Percentiles rank a stretch among this genome's conserved stretches.
phyloP scores from a whole-genome alignment of 1,284 basidiomycete species.

The Taiwanofungus camphoratus region DNA sequence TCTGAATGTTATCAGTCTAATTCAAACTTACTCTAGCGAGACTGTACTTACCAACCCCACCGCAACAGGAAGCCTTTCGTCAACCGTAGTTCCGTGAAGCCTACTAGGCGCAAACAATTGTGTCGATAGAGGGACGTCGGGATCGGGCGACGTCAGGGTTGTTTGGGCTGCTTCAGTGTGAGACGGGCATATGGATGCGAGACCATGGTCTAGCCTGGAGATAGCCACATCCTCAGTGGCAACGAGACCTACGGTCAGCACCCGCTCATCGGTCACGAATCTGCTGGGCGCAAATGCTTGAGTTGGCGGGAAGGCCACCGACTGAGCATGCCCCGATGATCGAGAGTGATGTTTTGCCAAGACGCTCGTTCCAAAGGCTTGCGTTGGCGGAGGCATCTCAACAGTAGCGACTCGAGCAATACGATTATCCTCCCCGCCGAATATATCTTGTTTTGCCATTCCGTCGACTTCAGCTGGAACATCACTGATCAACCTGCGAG shows the following conservation, averaged over 20 bases:
- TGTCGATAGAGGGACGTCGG: too few relatives aligned
- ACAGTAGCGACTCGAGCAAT: neutral
- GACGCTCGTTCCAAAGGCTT: slow-evolving; percentile 37
- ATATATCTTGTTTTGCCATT: too few relatives aligned
- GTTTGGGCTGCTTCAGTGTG: too few relatives aligned
- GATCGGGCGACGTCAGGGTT: too few relatives aligned
- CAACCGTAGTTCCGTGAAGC: neutral
- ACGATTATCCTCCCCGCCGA: too few relatives aligned
- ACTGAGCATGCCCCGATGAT: neutral
- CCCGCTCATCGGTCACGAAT: slow-evolving; percentile 14
- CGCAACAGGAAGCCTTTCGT: neutral
- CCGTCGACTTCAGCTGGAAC: slow-evolving; percentile 4
- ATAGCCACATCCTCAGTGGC: too few relatives aligned
- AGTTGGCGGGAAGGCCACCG: slow-evolving; percentile 12
- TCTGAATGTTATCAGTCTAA: slow-evolving; percentile 27
- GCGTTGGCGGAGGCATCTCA: slow-evolving; percentile 29
- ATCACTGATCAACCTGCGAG: slow-evolving; percentile 40
- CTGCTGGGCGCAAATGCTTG: slow-evolving; percentile 33
- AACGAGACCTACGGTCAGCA: too few relatives aligned
- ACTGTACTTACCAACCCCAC: too few relatives aligned
- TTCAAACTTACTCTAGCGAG: too few relatives aligned
- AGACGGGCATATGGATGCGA: too few relatives aligned
- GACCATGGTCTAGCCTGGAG: too few relatives aligned
- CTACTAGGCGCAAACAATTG: neutral
- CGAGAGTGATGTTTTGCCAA: slow-evolving; percentile 14